Base-by-base conservation (phyloP, 345 rosid species). In the Acer negundo region DNA sequence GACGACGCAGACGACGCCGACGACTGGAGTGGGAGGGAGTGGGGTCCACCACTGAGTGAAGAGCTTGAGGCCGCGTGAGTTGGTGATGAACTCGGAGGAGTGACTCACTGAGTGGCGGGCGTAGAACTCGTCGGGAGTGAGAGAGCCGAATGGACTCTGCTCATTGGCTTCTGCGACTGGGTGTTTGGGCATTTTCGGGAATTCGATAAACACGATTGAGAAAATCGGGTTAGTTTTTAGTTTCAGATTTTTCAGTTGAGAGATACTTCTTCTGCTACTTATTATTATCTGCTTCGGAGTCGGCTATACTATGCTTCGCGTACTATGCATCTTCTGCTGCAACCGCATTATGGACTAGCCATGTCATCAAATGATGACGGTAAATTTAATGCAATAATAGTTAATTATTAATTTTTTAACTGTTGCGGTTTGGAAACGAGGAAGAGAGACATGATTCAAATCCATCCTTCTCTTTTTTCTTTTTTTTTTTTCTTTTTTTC, bases 11-110 rank as follows among this genome's bases (percentile, higher is more conserved):
- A 96, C 67, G 74, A 86, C 81, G 51, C 95, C 99, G 9, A 81
- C 47, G 47, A 78, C 58, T 11, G 82, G 81, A 53, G 84, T 67
- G 42, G 90, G 85, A 61, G 94, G 89, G 16, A 85, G 89, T 0
- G 98, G 99, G 7, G 87, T 70, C 98, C 99, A 95, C 89, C 89
- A 93, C 69, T 95, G 98, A 1, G 98, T 92, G 86, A 93, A 93
- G 73, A 90, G 91, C 74, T 77, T 88, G 80, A 93, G 84, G 12
- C 97, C 98, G 64, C 86, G 90, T 3, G 97, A 73, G 81, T 93
- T 92, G 77, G 97, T 92, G 68, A 89, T 62, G 87, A 70, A 86
- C 83, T 89, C 91, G 77, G 92, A 87, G 75, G 93, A 86, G 84
- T 92, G 98, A 56, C 79, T 22, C 40, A 96, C 97, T 2, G 83